phyloP scores from a whole-genome alignment of 2,329 filamentous ascomycete genomes.

The Phoma sp. region DNA sequence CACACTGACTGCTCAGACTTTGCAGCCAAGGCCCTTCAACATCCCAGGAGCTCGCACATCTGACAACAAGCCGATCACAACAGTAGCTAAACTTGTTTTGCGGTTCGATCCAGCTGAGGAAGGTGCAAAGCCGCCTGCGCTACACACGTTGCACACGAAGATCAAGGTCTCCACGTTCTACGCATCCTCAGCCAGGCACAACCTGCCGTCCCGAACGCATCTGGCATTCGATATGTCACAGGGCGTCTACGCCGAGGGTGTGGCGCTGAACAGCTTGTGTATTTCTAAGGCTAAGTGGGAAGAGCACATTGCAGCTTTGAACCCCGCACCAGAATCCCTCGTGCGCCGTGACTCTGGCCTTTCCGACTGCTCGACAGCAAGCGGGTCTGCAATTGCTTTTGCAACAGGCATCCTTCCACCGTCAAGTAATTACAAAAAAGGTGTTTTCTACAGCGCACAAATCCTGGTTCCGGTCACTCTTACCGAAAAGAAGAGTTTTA shows the following conservation, averaged over 20 bases:
- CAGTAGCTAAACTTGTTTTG: slow-evolving; percentile 62
- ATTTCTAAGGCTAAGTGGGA: slow-evolving; percentile 65
- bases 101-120: slow-evolving; percentile 66
- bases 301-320: slow-evolving; percentile 50
- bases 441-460: slow-evolving; percentile 65
- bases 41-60: slow-evolving; percentile 53
- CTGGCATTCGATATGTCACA: slow-evolving; percentile 56
- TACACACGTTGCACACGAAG: slow-evolving; percentile 60
- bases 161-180: slow-evolving; percentile 66
- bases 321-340: slow-evolving; percentile 33
- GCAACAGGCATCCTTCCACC: slow-evolving; percentile 42
- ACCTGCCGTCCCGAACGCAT: slow-evolving; percentile 55
- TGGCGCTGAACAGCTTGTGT: slow-evolving; percentile 62
- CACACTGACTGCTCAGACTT: slow-evolving; percentile 62
- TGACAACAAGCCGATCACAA: slow-evolving; percentile 55
- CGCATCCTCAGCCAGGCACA: slow-evolving; percentile 57
- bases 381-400: slow-evolving; percentile 22
- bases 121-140: slow-evolving; percentile 57
- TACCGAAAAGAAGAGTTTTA: slow-evolving; percentile 65
- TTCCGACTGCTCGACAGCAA: slow-evolving; percentile 42
- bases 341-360: slow-evolving; percentile 52
- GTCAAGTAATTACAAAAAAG: slow-evolving; percentile 50
- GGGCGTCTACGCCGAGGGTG: slow-evolving; percentile 59
- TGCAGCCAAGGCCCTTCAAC: slow-evolving; percentile 64
- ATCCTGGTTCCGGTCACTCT: slow-evolving; percentile 69